These are phyloP conservation scores for Cordyceps javanica DNA, from an alignment of 2,329 filamentous ascomycete genomes.

Conservation along the genomic window DNA sequence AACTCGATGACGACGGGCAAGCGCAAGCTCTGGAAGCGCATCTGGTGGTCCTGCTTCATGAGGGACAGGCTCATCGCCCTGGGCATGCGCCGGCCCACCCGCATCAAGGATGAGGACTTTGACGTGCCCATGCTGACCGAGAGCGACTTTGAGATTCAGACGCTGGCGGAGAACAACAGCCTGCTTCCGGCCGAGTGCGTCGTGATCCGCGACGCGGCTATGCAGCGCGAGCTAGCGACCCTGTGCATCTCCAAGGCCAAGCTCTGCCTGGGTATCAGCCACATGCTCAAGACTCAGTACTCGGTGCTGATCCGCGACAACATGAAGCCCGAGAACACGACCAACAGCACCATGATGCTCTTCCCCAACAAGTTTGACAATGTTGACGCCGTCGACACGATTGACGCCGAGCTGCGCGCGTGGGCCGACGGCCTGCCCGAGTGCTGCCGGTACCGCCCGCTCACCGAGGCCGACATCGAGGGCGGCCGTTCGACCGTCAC, in stretches of 20 bases:
- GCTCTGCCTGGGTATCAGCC: conserved; percentile 81
- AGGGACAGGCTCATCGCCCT: conserved; percentile 86
- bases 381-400: conserved; percentile 68
- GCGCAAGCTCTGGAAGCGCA: conserved; percentile 84
- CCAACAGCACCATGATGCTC: conserved; percentile 77
- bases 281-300: conserved; percentile 86
- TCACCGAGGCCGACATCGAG: conserved; percentile 49
- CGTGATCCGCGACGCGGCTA: conserved; percentile 60
- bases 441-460: conserved; percentile 61
- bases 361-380: conserved; percentile 88
- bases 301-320: conserved; percentile 83
- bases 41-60: conserved; percentile 98
- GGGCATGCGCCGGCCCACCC: conserved; percentile 86
- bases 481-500: conserved; percentile 54
- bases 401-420: conserved; percentile 70
- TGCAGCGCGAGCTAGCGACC: conserved; percentile 72
- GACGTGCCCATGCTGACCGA: conserved; percentile 86
- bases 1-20: conserved; percentile 68
- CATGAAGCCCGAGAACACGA: conserved; percentile 68
- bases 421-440: conserved; percentile 71
- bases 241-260: conserved; percentile 92
- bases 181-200: conserved; percentile 65
- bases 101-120: conserved; percentile 89
- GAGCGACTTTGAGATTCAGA: conserved; percentile 74
- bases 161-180: conserved; percentile 60